Evolutionary conservation across 2,329 filamentous ascomycete genomes (phyloP).

Genomic region (Kalmusia sp.): DNA sequence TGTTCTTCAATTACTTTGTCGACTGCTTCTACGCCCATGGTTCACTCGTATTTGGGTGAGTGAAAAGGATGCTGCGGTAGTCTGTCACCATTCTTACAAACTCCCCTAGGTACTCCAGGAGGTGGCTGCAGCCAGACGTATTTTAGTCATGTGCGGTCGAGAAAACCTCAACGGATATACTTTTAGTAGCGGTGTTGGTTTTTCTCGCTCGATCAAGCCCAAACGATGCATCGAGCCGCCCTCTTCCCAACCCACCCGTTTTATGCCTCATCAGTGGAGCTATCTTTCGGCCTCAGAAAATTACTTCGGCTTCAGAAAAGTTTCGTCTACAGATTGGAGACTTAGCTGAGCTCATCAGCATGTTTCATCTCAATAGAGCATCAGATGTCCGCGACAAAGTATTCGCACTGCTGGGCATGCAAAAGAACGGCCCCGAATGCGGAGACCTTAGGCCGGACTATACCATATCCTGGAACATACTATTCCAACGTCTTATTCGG

Average conservation of each 20-base stretch:
- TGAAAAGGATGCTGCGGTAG: too few relatives aligned
- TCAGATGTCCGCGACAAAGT: background rate
- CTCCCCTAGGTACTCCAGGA: too few relatives aligned
- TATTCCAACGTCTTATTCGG: constrained; percentile 8
- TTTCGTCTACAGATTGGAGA: background rate
- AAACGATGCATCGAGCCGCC: too few relatives aligned
- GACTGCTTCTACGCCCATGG: too few relatives aligned
- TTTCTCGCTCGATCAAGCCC: too few relatives aligned
- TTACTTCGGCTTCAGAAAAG: background rate
- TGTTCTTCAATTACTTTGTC: too few relatives aligned
- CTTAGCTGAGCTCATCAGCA: background rate
- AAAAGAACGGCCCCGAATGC: background rate
- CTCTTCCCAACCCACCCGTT: background rate
- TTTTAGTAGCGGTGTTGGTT: too few relatives aligned
- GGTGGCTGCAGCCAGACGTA: too few relatives aligned
- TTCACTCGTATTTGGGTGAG: too few relatives aligned
- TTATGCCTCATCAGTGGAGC: background rate
- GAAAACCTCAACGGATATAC: too few relatives aligned
- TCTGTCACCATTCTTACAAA: too few relatives aligned
- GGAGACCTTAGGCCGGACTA: constrained; percentile 4
- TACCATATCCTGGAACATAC: constrained; percentile 5
- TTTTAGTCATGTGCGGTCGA: too few relatives aligned
- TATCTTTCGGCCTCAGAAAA: background rate
- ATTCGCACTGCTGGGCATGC: background rate
- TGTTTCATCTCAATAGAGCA: background rate